These are phyloP conservation scores for Collybiopsis luxurians DNA, from an alignment of 768 basidiomycete species.

Conservation along the genomic window DNA sequence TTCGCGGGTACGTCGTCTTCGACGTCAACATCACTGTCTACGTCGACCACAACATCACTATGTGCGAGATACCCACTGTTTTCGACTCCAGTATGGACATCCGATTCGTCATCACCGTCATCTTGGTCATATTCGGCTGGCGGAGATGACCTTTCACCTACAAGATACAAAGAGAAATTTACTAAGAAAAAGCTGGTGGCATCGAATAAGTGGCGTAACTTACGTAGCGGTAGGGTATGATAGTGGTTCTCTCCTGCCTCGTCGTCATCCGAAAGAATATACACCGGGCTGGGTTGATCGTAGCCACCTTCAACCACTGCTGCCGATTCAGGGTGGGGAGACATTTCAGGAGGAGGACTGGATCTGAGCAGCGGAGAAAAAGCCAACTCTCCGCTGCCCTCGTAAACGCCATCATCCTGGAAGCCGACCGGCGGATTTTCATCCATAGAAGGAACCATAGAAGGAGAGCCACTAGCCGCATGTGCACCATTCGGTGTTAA, in stretches of 20 bases:
- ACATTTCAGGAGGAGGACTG: not conserved
- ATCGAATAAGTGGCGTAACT: too few species aligned
- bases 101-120: not conserved
- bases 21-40: conserved; percentile 14
- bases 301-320: not conserved
- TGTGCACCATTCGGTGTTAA: conserved; percentile 12
- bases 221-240: not conserved
- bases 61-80: not conserved
- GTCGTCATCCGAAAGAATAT: conserved; percentile 1
- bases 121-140: not conserved
- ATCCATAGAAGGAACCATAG: not conserved
- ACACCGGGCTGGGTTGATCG: not conserved
- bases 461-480: not conserved
- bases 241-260: not conserved
- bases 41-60: conserved; percentile 9
- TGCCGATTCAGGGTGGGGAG: not conserved
- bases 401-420: not conserved
- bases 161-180: not conserved
- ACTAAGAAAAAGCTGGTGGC: too few species aligned
- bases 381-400: not conserved
- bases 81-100: not conserved
- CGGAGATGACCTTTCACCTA: conserved; percentile 1
- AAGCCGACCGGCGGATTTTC: not conserved
- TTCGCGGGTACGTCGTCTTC: too few species aligned
- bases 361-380: not conserved